Percentiles rank a stretch among this genome's conserved stretches.
These are phyloP conservation scores for Ascoidea tarda DNA, from an alignment of 805 yeast species.

Conservation along the genomic window DNA sequence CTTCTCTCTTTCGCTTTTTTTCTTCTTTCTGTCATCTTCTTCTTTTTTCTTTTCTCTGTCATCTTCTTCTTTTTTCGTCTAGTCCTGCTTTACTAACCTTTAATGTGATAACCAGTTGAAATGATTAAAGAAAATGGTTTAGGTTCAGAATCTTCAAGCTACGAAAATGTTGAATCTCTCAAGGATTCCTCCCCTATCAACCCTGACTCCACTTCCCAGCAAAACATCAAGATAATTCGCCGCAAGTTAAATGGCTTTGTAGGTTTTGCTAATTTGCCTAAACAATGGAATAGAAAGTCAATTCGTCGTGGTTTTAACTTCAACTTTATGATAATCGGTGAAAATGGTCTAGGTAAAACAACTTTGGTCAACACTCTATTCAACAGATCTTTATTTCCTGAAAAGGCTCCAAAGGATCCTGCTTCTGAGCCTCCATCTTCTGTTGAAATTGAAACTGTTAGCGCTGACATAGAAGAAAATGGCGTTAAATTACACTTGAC, in stretches of 20 bases:
- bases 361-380: conserved; percentile 87
- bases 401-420: conserved; percentile 23
- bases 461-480: conserved; percentile 78
- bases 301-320: conserved; percentile 80
- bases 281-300: conserved; percentile 96
- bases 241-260: conserved; percentile 86
- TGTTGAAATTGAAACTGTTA: conserved; percentile 44
- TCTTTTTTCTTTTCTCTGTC: no score
- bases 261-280: conserved; percentile 95
- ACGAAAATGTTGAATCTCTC: not conserved
- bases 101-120: not conserved
- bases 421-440: conserved; percentile 27
- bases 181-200: not conserved
- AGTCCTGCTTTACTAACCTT: not conserved
- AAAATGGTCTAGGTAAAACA: conserved; percentile 83
- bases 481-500: conserved; percentile 79
- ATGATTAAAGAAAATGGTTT: not conserved
- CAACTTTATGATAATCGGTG: conserved; percentile 84
- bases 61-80: not conserved
- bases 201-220: conserved; percentile 11
- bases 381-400: conserved; percentile 43
- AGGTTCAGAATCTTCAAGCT: not conserved
- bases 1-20: no score
- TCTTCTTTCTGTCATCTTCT: no score
- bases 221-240: conserved; percentile 46